Base-by-base conservation (phyloP, 2,329 filamentous ascomycete genomes). In the Ascomycota sp. region DNA sequence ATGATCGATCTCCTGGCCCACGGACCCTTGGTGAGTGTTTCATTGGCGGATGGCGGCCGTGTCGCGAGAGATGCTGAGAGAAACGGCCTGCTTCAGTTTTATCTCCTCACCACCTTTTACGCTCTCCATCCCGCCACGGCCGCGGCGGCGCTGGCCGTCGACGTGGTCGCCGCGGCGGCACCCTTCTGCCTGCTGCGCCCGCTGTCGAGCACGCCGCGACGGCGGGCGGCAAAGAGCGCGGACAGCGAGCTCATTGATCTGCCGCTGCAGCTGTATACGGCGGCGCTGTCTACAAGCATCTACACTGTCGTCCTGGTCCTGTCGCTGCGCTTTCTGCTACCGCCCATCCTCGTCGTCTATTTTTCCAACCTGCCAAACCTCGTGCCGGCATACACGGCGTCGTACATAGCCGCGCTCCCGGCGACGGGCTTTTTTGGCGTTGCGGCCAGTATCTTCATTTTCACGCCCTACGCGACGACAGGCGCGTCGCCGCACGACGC, bases 51-150 rank as follows among this genome's bases (percentile, higher is more conserved):
- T 9, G 8, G 11, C 17, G 9, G 13, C 12, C 5, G 13, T 12
- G 8, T 29, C 7, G 4, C 10, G 4, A 12, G 10, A 12, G 4
- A 9, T 12, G 23, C 23, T 24, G 23, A 24, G 10, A 24, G 8
- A 9, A 12, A 4, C n/a, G n/a, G 24, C 25, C 17, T 4, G 12
- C 7, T 8, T 2, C 30, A 74, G 69, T 69, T 77, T 36, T 79
- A 78, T 45, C 70, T 94, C 26, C 61, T 92, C 20, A 61, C 63
- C 20, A 71, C 71, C 30, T 93, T 91, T 57, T 93, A 91, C 63
- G 53, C 61, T 23, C 63, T 91, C 39, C 64, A 66, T 19, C 57
- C 66, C 19, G 50, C 57, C 31, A 75, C 76, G 0, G 62, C 74
- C 13, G 43, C 71, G 20, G 56, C 65, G 24, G 69, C 69, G 23